A percentile compares a stretch with the other conserved stretches of the same genome.
phyloP scores from a whole-genome alignment of 1,139 yeast species.

The Lodderomyces metapsilosis region DNA sequence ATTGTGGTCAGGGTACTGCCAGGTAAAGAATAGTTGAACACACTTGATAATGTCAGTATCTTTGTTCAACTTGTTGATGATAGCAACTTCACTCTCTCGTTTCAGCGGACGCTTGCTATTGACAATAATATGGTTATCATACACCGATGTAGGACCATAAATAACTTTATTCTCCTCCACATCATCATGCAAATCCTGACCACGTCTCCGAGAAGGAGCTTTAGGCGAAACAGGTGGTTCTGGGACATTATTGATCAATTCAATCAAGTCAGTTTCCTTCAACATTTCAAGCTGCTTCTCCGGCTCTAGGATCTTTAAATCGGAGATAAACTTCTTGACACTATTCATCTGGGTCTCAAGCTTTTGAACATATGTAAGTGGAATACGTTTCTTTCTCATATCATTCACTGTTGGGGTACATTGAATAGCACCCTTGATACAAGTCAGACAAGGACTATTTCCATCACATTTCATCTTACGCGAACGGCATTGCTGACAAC shows the following conservation, averaged over 20 bases:
- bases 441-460: constrained; percentile 50
- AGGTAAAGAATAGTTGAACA: constrained; percentile 55
- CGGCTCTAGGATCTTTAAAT: constrained; percentile 19
- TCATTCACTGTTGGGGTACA: constrained; percentile 53
- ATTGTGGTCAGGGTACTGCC: constrained; percentile 67
- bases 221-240: background rate
- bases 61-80: constrained; percentile 23
- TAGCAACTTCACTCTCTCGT: constrained; percentile 21
- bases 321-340: constrained; percentile 25
- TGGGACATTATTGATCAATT: constrained; percentile 10
- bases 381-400: constrained; percentile 52
- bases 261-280: constrained; percentile 19
- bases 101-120: constrained; percentile 19
- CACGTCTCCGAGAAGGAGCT: no score
- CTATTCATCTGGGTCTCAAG: constrained; percentile 30
- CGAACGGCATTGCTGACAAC: constrained; percentile 51
- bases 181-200: constrained; percentile 14
- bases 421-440: constrained; percentile 42
- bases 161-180: constrained; percentile 29
- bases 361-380: constrained; percentile 46
- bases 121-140: constrained; percentile 33
- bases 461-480: constrained; percentile 55
- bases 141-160: constrained; percentile 54
- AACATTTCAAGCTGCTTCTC: constrained; percentile 23
- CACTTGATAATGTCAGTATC: constrained; percentile 49